These are phyloP conservation scores for Fomitopsis palustris DNA, from an alignment of 1,284 basidiomycete species.

Conservation along the genomic window DNA sequence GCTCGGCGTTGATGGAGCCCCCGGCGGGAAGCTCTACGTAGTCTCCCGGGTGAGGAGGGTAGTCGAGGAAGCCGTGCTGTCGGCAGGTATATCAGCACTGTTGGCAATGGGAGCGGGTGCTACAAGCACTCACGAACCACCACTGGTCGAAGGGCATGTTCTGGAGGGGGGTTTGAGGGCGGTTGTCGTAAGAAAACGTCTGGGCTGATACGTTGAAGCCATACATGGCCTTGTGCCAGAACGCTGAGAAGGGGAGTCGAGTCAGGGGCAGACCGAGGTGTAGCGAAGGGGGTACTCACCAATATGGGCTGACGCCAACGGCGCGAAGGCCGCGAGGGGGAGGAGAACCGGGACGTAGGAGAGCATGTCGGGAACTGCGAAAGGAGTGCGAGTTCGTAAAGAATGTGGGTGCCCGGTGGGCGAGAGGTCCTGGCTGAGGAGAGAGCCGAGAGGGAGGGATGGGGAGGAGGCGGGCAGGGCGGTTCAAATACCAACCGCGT, in stretches of 20 bases:
- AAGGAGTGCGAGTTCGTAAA: slow-evolving; percentile 14
- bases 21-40: slow-evolving; percentile 60
- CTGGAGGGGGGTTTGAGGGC: slow-evolving; percentile 51
- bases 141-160: slow-evolving; percentile 55
- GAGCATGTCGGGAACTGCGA: slow-evolving; percentile 20
- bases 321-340: slow-evolving; percentile 21
- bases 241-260: slow-evolving; percentile 15
- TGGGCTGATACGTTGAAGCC: slow-evolving; percentile 57
- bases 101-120: not conserved
- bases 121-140: slow-evolving; percentile 54
- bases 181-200: slow-evolving; percentile 53
- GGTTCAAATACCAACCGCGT: slow-evolving; percentile 11
- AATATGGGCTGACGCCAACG: slow-evolving; percentile 22
- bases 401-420: slow-evolving; percentile 23
- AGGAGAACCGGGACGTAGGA: slow-evolving; percentile 17
- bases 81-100: not conserved
- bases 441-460: not conserved
- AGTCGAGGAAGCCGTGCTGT: slow-evolving; percentile 49
- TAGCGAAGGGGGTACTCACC: slow-evolving; percentile 9
- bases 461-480: not conserved
- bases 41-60: slow-evolving; percentile 52
- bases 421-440: slow-evolving; percentile 5
- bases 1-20: slow-evolving; percentile 42
- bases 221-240: slow-evolving; percentile 34
- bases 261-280: not conserved